Evolutionary conservation across 2,329 filamentous ascomycete species (phyloP).

Genomic region (Plectosphaerella plurivora): DNA sequence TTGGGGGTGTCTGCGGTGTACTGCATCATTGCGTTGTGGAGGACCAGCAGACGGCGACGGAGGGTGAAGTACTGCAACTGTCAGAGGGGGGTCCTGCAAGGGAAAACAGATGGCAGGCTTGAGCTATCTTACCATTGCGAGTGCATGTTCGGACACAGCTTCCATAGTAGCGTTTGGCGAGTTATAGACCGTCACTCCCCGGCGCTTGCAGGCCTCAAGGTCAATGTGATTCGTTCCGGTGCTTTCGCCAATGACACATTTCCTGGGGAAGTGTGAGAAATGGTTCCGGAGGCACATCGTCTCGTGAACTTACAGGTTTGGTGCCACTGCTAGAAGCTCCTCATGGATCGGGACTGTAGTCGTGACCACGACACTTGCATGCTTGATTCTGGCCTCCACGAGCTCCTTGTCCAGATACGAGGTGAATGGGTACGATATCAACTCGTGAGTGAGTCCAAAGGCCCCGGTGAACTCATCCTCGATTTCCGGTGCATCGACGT

Average conservation of each 20-base stretch:
- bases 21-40: conserved; percentile 14
- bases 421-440: conserved; percentile 12
- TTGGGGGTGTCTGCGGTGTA: conserved; percentile 6
- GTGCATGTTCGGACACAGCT: conserved; percentile 17
- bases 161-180: conserved; percentile 13
- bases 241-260: conserved; percentile 17
- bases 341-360: conserved; percentile 15
- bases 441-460: conserved; percentile 7
- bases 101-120: background rate
- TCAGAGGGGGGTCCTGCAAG: background rate
- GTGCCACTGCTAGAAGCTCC: conserved; percentile 12
- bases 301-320: conserved; percentile 12
- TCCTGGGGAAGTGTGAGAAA: conserved; percentile 5
- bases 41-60: conserved; percentile 13
- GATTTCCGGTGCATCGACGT: conserved; percentile 7
- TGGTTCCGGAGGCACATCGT: background rate
- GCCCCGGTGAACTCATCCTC: conserved; percentile 1
- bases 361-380: conserved; percentile 20
- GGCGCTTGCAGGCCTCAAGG: conserved; percentile 12
- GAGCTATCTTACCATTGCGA: conserved; percentile 11
- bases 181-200: conserved; percentile 16
- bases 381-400: conserved; percentile 11
- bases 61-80: conserved; percentile 14
- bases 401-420: conserved; percentile 3
- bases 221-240: conserved; percentile 18